These are phyloP conservation scores for Ustilago tritici DNA, from an alignment of 1,284 basidiomycete genomes.

Conservation along the genomic window DNA sequence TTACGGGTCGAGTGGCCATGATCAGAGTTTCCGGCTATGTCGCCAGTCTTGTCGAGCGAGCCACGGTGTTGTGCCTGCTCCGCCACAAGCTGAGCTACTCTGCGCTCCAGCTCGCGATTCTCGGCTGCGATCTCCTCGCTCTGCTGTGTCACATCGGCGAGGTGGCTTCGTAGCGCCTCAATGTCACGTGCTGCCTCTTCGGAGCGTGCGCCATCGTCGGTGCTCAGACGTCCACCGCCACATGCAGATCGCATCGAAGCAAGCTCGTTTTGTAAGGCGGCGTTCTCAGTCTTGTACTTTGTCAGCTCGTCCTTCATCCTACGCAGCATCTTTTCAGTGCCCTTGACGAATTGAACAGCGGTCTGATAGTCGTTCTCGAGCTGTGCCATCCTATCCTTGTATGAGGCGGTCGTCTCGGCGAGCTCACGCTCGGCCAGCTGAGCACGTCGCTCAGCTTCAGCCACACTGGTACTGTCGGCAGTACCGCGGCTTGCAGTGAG, in stretches of 20 bases:
- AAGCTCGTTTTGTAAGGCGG: conserved; percentile 57
- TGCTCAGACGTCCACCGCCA: conserved; percentile 24
- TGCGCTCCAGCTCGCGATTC: conserved; percentile 63
- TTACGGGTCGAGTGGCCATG: conserved; percentile 33
- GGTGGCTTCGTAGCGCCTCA: conserved; percentile 58
- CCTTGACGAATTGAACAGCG: conserved; percentile 83
- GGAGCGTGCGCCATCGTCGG: conserved; percentile 45
- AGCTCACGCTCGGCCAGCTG: conserved; percentile 66
- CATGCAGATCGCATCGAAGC: conserved; percentile 25
- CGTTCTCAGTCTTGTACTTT: conserved; percentile 67
- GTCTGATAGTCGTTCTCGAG: conserved; percentile 95
- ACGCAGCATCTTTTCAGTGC: conserved; percentile 98
- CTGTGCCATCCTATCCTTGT: conserved; percentile 72
- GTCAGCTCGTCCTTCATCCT: conserved; percentile 81
- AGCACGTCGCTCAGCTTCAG: conserved; percentile 78
- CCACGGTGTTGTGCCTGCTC: conserved; percentile 59
- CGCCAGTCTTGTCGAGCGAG: conserved; percentile 41
- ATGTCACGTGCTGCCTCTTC: conserved; percentile 61
- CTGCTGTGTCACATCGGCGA: conserved; percentile 58
- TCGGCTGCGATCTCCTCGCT: conserved; percentile 60
- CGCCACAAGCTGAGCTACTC: conserved; percentile 46
- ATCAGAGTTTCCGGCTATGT: conserved; percentile 12
- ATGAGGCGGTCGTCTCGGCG: conserved; percentile 61
- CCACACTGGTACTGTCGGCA: conserved; percentile 80
- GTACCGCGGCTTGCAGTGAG: conserved; percentile 74